Percentiles rank a stretch among this genome's conserved stretches.
Evolutionary conservation across 768 basidiomycete genomes (phyloP).

Genomic region (Sporobolomyces phaffii): DNA sequence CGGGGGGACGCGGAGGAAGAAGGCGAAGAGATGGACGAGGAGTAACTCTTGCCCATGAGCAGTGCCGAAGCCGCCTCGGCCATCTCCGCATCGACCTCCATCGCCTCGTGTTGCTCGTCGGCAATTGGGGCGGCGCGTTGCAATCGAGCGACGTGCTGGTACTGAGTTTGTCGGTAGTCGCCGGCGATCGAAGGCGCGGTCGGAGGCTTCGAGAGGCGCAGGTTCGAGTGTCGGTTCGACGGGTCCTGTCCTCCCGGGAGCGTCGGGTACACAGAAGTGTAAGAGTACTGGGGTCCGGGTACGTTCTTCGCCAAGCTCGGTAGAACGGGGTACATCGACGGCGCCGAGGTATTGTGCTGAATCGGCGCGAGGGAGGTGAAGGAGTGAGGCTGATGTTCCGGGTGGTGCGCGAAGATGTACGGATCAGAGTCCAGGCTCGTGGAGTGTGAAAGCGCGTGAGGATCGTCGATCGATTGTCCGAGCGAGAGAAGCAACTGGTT

Average conservation of each 20-base stretch:
- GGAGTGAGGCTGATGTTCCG: not conserved
- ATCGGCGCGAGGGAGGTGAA: not conserved
- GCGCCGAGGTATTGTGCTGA: not conserved
- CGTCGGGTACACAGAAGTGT: not conserved
- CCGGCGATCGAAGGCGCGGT: conserved; percentile 28
- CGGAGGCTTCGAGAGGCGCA: conserved; percentile 17
- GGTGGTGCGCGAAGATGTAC: not conserved
- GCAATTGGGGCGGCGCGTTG: conserved; percentile 22
- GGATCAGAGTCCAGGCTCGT: not conserved
- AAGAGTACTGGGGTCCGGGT: not conserved
- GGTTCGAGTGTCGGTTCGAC: not conserved
- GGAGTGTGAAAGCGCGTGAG: not conserved
- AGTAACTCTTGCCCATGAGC: conserved; percentile 11
- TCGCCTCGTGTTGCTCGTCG: not conserved
- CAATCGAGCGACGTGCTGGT: conserved; percentile 28
- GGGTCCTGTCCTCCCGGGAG: not conserved
- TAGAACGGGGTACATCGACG: conserved; percentile 11
- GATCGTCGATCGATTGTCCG: conserved; percentile 21
- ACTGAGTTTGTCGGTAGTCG: conserved; percentile 33
- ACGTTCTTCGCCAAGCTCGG: not conserved
- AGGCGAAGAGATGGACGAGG: not conserved
- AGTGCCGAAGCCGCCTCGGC: conserved; percentile 30
- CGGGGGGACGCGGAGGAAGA: not conserved
- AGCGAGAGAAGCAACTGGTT: conserved; percentile 30
- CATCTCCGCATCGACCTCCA: conserved; percentile 30